phyloP scores from a whole-genome alignment of 2,329 filamentous ascomycete genomes.

The Grosmannia huntii region DNA sequence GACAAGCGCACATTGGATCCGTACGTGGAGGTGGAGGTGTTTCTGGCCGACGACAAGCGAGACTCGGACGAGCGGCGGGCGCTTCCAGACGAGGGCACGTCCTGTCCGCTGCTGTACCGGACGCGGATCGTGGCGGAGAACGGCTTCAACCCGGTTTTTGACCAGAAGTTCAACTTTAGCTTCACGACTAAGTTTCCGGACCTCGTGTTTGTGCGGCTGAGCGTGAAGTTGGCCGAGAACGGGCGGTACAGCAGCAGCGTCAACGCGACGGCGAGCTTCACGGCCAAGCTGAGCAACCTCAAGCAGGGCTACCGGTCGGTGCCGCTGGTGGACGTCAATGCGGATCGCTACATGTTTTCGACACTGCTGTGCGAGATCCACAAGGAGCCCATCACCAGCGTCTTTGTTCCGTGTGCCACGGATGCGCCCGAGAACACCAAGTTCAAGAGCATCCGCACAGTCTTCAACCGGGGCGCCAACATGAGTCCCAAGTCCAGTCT shows the following conservation, averaged over 20 bases:
- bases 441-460: conserved; percentile 33
- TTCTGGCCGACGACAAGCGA: conserved; percentile 83
- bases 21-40: conserved; percentile 90
- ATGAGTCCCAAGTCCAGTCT: conserved; percentile 38
- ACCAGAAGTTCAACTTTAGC: conserved; percentile 65
- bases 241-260: conserved; percentile 55
- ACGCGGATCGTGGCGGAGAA: conserved; percentile 77
- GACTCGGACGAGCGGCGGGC: conserved; percentile 68
- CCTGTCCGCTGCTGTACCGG: conserved; percentile 32
- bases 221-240: conserved; percentile 74
- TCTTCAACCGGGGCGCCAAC: conserved; percentile 40
- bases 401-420: conserved; percentile 38
- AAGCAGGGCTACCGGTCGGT: conserved; percentile 89
- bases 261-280: conserved; percentile 66
- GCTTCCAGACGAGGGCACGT: conserved; percentile 33
- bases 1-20: conserved; percentile 63
- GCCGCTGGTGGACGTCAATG: conserved; percentile 75
- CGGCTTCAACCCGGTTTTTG: conserved; percentile 85
- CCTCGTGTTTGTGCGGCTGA: conserved; percentile 86
- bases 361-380: conserved; percentile 85
- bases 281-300: conserved; percentile 78
- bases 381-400: conserved; percentile 43
- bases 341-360: conserved; percentile 89
- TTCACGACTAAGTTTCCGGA: conserved; percentile 91
- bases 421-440: conserved; percentile 31